These are phyloP conservation scores for Erysimum pusillum DNA, from an alignment of 441 rosid species.

Conservation along the genomic window DNA sequence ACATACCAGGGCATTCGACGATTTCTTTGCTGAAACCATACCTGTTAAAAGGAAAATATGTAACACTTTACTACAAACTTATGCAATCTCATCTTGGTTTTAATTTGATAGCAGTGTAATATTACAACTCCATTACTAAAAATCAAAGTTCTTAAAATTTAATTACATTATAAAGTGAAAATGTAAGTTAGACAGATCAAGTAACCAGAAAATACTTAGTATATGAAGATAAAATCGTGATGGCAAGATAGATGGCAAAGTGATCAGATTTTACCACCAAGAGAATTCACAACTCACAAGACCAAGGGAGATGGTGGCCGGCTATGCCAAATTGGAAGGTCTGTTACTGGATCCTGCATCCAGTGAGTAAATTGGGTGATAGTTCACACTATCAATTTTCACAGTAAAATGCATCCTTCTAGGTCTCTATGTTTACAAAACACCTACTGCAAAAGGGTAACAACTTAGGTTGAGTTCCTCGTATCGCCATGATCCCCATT, in stretches of 20 bases:
- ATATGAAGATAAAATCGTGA: conserved; percentile 19
- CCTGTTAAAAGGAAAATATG: conserved; percentile 55
- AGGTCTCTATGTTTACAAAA: conserved; percentile 16
- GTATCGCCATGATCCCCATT: conserved; percentile 89
- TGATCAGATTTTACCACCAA: conserved; percentile 12
- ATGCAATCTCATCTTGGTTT: background rate
- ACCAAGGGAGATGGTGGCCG: conserved; percentile 73
- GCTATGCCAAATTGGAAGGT: conserved; percentile 77
- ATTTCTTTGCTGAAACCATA: conserved; percentile 92
- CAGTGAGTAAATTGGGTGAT: background rate
- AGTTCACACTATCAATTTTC: background rate
- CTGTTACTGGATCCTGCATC: conserved; percentile 94
- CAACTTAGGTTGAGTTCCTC: conserved; percentile 80
- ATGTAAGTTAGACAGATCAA: conserved; percentile 1
- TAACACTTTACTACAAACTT: conserved; percentile 24
- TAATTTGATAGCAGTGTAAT: background rate
- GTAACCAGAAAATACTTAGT: conserved; percentile 3
- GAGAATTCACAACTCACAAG: conserved; percentile 61
- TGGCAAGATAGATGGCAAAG: conserved; percentile 16
- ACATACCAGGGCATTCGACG: conserved; percentile 89
- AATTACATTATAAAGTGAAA: background rate
- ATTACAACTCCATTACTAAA: background rate
- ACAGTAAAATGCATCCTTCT: background rate
- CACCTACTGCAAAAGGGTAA: conserved; percentile 81
- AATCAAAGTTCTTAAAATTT: background rate